Evolutionary conservation across 768 basidiomycete genomes (phyloP).

Genomic region (Boletus subcaerulescens): DNA sequence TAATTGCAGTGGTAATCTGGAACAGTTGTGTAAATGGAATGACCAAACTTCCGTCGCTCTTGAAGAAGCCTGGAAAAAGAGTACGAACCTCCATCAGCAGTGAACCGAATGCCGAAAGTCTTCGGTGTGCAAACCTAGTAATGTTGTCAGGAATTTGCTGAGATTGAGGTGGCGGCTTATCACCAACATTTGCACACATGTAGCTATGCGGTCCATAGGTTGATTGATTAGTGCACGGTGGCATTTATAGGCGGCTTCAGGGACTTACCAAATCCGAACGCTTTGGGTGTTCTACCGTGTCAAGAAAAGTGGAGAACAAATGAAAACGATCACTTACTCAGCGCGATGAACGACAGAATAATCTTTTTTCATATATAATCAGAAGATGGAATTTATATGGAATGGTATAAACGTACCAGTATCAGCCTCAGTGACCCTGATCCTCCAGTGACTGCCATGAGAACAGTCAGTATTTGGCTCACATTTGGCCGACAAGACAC

Average conservation of each 20-base stretch:
- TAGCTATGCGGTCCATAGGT: conserved; percentile 5
- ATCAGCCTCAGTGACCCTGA: conserved; percentile 11
- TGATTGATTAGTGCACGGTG: neutral
- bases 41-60: neutral
- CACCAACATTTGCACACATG: conserved; percentile 28
- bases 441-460: conserved; percentile 17
- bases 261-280: conserved; percentile 28
- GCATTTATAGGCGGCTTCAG: neutral
- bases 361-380: conserved; percentile 9
- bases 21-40: neutral
- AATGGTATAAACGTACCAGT: conserved; percentile 15
- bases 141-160: conserved; percentile 5
- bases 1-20: conserved; percentile 16
- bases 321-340: conserved; percentile 18
- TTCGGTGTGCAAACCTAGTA: conserved; percentile 18
- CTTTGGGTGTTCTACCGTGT: conserved; percentile 15
- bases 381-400: neutral
- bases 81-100: conserved; percentile 20
- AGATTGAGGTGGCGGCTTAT: neutral
- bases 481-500: neutral
- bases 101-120: conserved; percentile 20
- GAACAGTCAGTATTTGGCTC: neutral
- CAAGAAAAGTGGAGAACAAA: conserved; percentile 1
- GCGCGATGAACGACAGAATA: conserved; percentile 15
- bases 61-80: neutral